Base-by-base conservation (phyloP, 148 eudicot genomes). In the Euryodendron excelsum region DNA sequence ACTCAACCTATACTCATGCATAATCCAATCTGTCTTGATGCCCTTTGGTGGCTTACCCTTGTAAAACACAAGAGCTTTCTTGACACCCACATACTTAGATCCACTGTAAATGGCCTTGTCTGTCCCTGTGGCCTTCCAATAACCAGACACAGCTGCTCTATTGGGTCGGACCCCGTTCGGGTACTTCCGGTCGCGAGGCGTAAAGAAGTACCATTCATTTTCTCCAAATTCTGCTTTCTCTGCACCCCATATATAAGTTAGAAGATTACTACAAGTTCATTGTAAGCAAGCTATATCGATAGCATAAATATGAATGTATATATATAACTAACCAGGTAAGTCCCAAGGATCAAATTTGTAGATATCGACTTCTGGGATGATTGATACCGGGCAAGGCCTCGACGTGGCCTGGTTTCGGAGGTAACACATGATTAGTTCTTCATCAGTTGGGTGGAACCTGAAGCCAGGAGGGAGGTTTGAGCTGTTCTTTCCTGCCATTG, bases 81-180 rank as follows among this genome's bases (percentile, higher is more conserved):
- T 94, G 30, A 94, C 81, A 3, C 98, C 98, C 72, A 94, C 96
- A 82, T 86, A 85, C 47, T 88, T 94, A 0, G 80, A 75, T 59
- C 85, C 91, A 76, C 94, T 90, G 68, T 89, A 82, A 11, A 94
- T 91, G 12, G 89, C 77, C 69, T 91, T 94, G 78, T 94, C 98
- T 23, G 94, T 94, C 41, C 98, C 98, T 21, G 98, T 94, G 8
- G 98, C 98, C 84, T 94, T 94, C 98, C 98, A 94, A 78, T 91
- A 94, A 36, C 98, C 98, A 52, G 94, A 90, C 23, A 89, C 79
- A 9, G 98, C 91, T 4, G 98, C 98, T 25, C 98, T 79, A 60
- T 94, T 94, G 23, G 98, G 96, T 28, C 98, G 82, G 18, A 84
- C 84, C 66, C 98, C 98, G 80, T 91, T 94, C 28, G 98, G 98